Base-by-base conservation (phyloP, 2,329 filamentous ascomycete species). In the Fusarium neocosmosporiellum region DNA sequence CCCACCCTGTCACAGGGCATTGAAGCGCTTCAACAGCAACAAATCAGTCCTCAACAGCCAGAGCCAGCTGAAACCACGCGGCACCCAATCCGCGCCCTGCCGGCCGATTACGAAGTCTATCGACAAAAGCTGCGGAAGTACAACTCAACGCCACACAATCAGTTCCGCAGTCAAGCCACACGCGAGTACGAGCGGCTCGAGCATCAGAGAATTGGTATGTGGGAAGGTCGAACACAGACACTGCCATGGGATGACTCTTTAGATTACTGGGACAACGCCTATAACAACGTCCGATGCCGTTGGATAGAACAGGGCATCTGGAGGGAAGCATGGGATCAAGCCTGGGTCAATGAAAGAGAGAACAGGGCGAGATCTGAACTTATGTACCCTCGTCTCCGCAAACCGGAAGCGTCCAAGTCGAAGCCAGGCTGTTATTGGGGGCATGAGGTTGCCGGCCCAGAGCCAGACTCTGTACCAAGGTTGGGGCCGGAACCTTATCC, bases 261-360 rank as follows among this genome's bases (percentile, higher is more conserved):
- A 7, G 53, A 60, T 39, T 10, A 53, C 13, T 2, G 6, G 13
- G 63, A n/a, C 31, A 71, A 71, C 41, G 9, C 58, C 16, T 34
- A 55, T 14, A 66, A 66, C 33, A 71, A 69, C 60, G 59, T 71
- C 33, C 59, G 66, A 50, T 41, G 33, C 41, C 55, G 66, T 31
- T 71, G 66, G 69, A 43, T 55, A 53, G 66, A 66, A 4, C 69
- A 71, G 61, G 59, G 69, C 16, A 69, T 69, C 20, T 69, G 66
- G 69, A 57, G 37, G 29, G 37, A 65, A 9, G 57, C 58, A 22
- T 71, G 69, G 69, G 65, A 65, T 29, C 59, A 63, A 46, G 31
- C 41, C 10, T 48, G 36, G 65, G 50, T 36, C 11, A 27, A 31
- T 18, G n/a, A 53, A n/a, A 31, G 27, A 31, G n/a, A n/a, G n/a